Evolutionary conservation across 257 asterid genomes (phyloP).

Genomic region (Apocynum venetum): DNA sequence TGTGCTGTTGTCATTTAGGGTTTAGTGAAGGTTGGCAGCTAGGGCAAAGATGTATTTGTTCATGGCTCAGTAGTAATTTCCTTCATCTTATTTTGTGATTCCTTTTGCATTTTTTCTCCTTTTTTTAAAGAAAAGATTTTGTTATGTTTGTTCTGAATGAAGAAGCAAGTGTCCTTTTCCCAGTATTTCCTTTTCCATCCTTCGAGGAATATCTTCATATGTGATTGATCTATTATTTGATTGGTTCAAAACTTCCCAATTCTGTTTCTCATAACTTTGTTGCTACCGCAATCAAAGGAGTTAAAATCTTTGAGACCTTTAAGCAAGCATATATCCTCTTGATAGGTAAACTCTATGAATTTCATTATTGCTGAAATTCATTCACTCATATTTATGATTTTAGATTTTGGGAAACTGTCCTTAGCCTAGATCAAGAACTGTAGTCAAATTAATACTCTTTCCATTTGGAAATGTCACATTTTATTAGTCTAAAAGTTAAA

Average conservation of each 20-base stretch:
- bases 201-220: not conserved
- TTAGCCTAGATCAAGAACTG: no score
- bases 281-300: not conserved
- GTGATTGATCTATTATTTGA: not conserved
- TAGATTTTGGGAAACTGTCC: not conserved
- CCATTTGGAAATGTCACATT: no score
- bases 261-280: not conserved
- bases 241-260: not conserved
- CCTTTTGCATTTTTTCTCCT: conserved; percentile 8
- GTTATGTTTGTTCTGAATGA: not conserved
- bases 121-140: not conserved
- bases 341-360: not conserved
- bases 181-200: not conserved
- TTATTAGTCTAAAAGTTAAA: no score
- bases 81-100: conserved; percentile 41
- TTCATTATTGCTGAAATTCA: not conserved
- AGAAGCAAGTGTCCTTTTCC: not conserved
- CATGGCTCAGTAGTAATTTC: conserved; percentile 58
- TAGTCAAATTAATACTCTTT: no score
- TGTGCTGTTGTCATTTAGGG: conserved; percentile 58
- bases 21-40: conserved; percentile 76
- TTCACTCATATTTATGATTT: not conserved
- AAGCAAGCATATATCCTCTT: not conserved
- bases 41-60: conserved; percentile 55
- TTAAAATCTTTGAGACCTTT: not conserved